Base-by-base conservation (phyloP, 2,329 filamentous ascomycete genomes). In the Botryotinia narcissicola region DNA sequence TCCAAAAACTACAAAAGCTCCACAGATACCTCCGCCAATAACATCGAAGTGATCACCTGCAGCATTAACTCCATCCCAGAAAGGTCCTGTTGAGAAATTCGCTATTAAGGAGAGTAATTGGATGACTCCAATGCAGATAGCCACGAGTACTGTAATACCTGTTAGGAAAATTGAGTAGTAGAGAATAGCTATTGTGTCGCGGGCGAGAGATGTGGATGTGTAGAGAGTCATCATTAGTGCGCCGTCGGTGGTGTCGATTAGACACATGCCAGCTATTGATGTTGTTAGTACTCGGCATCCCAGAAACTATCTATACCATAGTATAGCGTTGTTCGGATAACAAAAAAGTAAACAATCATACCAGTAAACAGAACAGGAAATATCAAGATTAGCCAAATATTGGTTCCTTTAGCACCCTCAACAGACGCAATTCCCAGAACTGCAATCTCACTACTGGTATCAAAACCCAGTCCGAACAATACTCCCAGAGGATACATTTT, bases 191-290 rank as follows among this genome's bases (percentile, higher is more conserved):
- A 98, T 89, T 1, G 88, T 88, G 79, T 98, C 95, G 73, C 92
- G 86, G 0, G 93, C 90, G 64, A 97, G 91, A 44, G 92, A 84
- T 20, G 89, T 93, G 57, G 91, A 92, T 0, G 95, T 94, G 83
- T 99, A 98, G 1, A 98, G 86, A 0, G 92, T 91, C 89, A 97
- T 95, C 95, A 98, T 98, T 32, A 98, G 86, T 1, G 95, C 95
- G 37, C 95, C 95, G 78, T 98, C 96, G 0, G 91, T 92, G 0
- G 95, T 98, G 82, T 98, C 96, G 9, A 98, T 85, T 35, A 98
- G 87, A 81, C 95, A 98, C 96, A 99, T 98, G 74, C 94, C 96
- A 0, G 92, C 93, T 91, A 67, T 20, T 71, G 32, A 1, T 42
- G 25, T 18, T 40, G 18, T 60, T 48, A 59, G 59, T 32, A 16